Conservation (phyloP, 192 early-diverging fungal genomes). For the Funneliformis mosseae region DNA sequence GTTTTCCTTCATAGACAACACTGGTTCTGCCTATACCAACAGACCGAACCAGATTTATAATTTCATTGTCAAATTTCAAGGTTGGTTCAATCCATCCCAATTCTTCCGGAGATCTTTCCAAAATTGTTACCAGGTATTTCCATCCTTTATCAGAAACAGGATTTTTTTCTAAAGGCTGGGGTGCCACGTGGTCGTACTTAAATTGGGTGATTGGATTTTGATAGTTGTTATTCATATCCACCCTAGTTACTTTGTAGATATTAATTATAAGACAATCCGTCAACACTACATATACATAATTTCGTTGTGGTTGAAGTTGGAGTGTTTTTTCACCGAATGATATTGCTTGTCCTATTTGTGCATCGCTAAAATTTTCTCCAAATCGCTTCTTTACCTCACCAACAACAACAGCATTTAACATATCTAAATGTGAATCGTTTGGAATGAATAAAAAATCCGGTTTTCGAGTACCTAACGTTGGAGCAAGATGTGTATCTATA, state of each 20-base stretch:
- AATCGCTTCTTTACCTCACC: constrained; percentile 22
- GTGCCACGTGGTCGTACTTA: constrained; percentile 2
- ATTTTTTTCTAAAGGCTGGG: not conserved
- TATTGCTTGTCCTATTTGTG: constrained; percentile 26
- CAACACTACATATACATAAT: constrained; percentile 14
- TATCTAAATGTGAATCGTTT: constrained; percentile 9
- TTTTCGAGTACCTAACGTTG: constrained; percentile 26
- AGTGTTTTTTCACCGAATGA: constrained; percentile 29
- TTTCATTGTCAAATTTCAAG: constrained; percentile 10
- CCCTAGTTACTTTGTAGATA: not conserved
- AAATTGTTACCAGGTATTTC: constrained; percentile 25
- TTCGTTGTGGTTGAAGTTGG: constrained; percentile 13
- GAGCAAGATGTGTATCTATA: not conserved
- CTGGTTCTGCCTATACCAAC: constrained; percentile 22
- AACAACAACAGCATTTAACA: constrained; percentile 6
- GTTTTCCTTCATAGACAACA: constrained; percentile 24
- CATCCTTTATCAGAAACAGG: not conserved
- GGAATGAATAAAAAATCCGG: constrained; percentile 22
- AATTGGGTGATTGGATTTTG: too few relatives aligned
- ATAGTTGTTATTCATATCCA: not conserved
- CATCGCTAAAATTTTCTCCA: not conserved
- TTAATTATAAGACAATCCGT: not conserved
- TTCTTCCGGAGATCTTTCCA: constrained; percentile 17
- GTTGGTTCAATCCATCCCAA: constrained; percentile 28
- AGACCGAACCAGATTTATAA: constrained; percentile 22